Base-by-base conservation (phyloP, 148 eudicot genomes). In the Linanthus parryae region DNA sequence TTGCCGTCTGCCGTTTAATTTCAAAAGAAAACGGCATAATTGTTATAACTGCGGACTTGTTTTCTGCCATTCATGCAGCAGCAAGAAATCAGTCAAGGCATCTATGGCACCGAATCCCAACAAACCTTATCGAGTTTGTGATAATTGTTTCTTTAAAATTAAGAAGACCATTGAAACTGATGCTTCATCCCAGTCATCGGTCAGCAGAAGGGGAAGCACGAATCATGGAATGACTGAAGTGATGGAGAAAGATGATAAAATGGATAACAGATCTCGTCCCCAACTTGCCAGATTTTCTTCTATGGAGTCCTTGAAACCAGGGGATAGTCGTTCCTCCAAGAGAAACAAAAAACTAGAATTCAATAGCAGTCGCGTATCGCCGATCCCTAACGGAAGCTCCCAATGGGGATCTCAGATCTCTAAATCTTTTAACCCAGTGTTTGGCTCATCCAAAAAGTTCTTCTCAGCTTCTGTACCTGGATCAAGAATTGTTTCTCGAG, bases 381-480 rank as follows among this genome's bases (percentile, higher is more conserved):
- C 99, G 51, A 71, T 82, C 50, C 90, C 90, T 48, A 84, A 70
- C 70, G 90, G 94, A 56, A 80, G 78, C 56, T 81, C 95, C 29
- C 98, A 86, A 39, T 76, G 89, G 90, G 96, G 98, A 57, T 76
- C 74, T 17, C 80, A 67, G 48, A 75, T 76, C 55, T 73, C 98
- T 28, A 91, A 72, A 71, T 82, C 99, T 55, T 82, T 76, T 54
- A 92, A 92, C 71, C 94, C 96, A 8, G 73, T 82, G 26, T 92
- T 84, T 70, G 99, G 90, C 48, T 84, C 99, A 38, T 91, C 98
- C 8, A 86, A 86, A 67, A 91, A 91, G 65, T 81, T 76, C 68
- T 91, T 87, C 70, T 91, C 98, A 33, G 98, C 98, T 62, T 91
- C 98, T 18, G 98, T 91, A 59, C 98, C 98, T 60, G 98, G 98